Evolutionary conservation across 1,139 yeast genomes (phyloP).

Genomic region (Pichia sp.): DNA sequence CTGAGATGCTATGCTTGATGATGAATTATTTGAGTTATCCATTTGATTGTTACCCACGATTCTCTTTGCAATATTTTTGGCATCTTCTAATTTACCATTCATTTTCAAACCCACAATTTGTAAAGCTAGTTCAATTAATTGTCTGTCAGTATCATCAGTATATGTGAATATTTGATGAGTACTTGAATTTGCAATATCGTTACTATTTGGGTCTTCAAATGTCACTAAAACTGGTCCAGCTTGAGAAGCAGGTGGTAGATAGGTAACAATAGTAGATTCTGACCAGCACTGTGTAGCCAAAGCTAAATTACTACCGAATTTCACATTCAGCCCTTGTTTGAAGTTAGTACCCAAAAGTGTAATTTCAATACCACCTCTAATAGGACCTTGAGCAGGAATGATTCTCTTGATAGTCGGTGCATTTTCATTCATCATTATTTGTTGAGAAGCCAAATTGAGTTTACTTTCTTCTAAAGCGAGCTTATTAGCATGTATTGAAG

Average conservation of each 20-base stretch:
- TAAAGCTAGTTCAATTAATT: constrained; percentile 82
- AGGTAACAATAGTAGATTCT: constrained; percentile 86
- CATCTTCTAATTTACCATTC: constrained; percentile 92
- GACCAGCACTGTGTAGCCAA: constrained; percentile 95
- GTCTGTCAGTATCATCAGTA: constrained; percentile 87
- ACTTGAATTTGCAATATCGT: constrained; percentile 15
- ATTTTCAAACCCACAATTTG: constrained; percentile 92
- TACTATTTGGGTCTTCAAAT: constrained; percentile 36
- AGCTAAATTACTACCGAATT: constrained; percentile 80
- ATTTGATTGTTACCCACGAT: constrained; percentile 57
- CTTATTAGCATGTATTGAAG: neutral
- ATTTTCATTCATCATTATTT: neutral
- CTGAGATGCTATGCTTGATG: neutral
- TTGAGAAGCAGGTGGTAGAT: constrained; percentile 79
- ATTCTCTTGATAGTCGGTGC: constrained; percentile 67
- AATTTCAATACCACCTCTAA: constrained; percentile 92
- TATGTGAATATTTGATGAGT: constrained; percentile 61
- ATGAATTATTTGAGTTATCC: constrained; percentile 10
- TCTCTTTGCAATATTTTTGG: constrained; percentile 79
- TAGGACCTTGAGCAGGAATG: constrained; percentile 91
- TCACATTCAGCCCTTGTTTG: constrained; percentile 71
- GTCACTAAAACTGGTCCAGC: constrained; percentile 91
- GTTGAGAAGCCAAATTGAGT: neutral
- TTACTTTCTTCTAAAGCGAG: neutral
- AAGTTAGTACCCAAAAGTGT: constrained; percentile 84